Evolutionary conservation across 768 basidiomycete genomes (phyloP).

Genomic region (Coprinopsis strossmayeri): DNA sequence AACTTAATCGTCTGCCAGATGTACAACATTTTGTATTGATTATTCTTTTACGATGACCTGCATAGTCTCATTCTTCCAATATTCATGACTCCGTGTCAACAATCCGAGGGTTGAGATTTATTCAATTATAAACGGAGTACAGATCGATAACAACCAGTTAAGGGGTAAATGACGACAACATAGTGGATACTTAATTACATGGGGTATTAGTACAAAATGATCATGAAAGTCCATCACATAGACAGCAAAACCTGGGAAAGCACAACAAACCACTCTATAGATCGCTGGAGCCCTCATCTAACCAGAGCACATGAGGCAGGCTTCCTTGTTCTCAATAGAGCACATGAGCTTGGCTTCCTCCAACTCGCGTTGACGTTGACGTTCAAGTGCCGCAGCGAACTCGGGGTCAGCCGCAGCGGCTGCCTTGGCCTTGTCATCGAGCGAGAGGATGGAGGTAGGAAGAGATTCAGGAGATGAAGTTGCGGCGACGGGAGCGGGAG

Average conservation of each 20-base stretch:
- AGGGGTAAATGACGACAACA: not conserved
- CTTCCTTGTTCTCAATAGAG: slow-evolving; percentile 91
- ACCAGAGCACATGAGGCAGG: slow-evolving; percentile 88
- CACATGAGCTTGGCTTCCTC: slow-evolving; percentile 81
- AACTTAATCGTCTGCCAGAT: not conserved
- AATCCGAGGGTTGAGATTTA: not conserved
- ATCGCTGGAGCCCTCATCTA: slow-evolving; percentile 24
- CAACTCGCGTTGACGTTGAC: slow-evolving; percentile 64
- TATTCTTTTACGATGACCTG: no score
- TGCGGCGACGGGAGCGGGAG: slow-evolving; percentile 11
- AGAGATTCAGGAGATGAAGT: slow-evolving; percentile 18
- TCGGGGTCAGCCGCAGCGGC: slow-evolving; percentile 62
- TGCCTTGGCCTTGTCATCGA: slow-evolving; percentile 43
- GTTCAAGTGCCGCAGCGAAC: slow-evolving; percentile 70
- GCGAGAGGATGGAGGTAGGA: slow-evolving; percentile 26
- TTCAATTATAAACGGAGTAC: no score
- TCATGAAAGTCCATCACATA: not conserved
- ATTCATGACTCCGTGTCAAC: not conserved
- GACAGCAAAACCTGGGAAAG: not conserved
- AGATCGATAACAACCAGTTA: not conserved
- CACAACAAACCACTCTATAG: slow-evolving; percentile 4
- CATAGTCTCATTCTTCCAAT: no score
- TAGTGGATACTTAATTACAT: not conserved
- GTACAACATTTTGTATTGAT: not conserved
- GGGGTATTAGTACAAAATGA: not conserved